phyloP scores from a whole-genome alignment of 768 basidiomycete genomes.

The Hydnum rufescens region DNA sequence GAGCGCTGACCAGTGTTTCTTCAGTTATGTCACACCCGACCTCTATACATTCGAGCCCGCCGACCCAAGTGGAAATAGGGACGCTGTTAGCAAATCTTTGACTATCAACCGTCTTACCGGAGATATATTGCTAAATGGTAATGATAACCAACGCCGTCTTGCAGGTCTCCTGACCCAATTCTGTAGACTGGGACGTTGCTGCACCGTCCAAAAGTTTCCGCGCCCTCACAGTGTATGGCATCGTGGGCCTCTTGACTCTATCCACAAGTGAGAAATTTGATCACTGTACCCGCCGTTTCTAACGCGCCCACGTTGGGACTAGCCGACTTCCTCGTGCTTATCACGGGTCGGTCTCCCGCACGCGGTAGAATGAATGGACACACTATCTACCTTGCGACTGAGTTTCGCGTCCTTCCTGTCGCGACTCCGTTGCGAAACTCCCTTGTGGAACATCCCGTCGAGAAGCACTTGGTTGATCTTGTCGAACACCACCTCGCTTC shows the following conservation, averaged over 20 bases:
- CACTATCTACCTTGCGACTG: slow-evolving; percentile 73
- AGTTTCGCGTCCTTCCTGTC: slow-evolving; percentile 81
- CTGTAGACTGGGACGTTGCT: background rate
- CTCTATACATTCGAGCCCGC: slow-evolving; percentile 15
- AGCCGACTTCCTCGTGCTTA: slow-evolving; percentile 88
- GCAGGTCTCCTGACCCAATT: background rate
- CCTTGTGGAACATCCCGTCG: slow-evolving; percentile 57
- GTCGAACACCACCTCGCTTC: slow-evolving; percentile 64
- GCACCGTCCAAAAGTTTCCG: slow-evolving; percentile 17
- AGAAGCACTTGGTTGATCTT: slow-evolving; percentile 70
- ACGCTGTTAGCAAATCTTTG: slow-evolving; percentile 19
- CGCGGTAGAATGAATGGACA: slow-evolving; percentile 65
- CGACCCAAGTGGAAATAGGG: slow-evolving; percentile 8
- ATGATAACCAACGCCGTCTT: slow-evolving; percentile 7
- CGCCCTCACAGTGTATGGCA: slow-evolving; percentile 24
- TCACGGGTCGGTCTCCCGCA: slow-evolving; percentile 56
- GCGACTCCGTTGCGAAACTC: slow-evolving; percentile 35
- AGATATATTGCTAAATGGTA: slow-evolving; percentile 21
- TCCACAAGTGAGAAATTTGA: slow-evolving; percentile 18
- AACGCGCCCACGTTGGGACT: background rate
- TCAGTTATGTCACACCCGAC: slow-evolving; percentile 12
- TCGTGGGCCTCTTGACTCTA: slow-evolving; percentile 27
- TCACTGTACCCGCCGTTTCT: slow-evolving; percentile 3
- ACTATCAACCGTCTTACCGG: slow-evolving; percentile 19
- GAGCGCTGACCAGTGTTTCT: too few relatives aligned